Evolutionary conservation across 371 early-diverging fungal genomes (phyloP).

Genomic region (Funneliformis caledonium): DNA sequence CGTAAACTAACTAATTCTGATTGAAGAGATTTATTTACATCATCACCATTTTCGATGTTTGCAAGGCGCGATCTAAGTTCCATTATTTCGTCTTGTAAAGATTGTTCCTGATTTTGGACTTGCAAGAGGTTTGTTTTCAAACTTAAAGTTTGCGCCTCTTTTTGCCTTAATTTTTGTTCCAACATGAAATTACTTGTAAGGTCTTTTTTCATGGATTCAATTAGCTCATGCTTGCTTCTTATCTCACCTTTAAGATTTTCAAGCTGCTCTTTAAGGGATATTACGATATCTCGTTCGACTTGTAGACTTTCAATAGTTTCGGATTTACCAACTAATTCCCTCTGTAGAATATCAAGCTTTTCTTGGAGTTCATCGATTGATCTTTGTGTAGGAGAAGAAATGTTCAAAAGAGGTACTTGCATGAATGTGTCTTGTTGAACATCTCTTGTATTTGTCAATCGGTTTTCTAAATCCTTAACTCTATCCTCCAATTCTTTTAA

Average conservation of each 20-base stretch:
- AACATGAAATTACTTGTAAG: not conserved
- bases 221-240: not conserved
- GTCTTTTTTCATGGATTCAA: slow-evolving; percentile 11
- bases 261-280: not conserved
- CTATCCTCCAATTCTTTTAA: not conserved
- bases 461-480: not conserved
- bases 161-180: slow-evolving; percentile 1
- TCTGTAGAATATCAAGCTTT: not conserved
- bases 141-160: not conserved
- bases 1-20: not conserved
- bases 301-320: not conserved
- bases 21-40: not conserved
- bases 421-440: not conserved
- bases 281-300: not conserved
- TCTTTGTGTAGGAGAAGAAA: not conserved
- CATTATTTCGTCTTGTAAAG: not conserved
- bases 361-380: not conserved
- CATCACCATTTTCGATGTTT: not conserved
- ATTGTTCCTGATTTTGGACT: slow-evolving; percentile 28
- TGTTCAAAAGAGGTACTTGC: not conserved
- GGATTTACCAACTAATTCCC: not conserved
- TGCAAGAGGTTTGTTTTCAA: slow-evolving; percentile 8
- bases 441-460: not conserved
- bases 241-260: not conserved
- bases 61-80: not conserved